Base-by-base conservation (phyloP, 2,329 filamentous ascomycete species). In the Fusarium mexicanum region DNA sequence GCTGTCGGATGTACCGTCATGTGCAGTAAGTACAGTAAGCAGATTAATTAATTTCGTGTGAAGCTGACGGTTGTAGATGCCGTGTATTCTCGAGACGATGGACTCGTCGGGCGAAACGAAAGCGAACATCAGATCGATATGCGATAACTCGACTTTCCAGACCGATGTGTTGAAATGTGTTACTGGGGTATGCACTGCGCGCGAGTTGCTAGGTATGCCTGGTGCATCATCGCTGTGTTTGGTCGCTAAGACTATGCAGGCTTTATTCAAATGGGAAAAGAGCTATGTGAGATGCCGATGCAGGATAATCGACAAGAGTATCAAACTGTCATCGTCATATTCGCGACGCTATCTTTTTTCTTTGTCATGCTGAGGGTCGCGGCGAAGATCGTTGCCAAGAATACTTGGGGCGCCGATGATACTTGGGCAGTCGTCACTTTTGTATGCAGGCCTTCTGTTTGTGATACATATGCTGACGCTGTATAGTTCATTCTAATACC, bases 141-240 rank as follows among this genome's bases (percentile, higher is more conserved):
- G 51, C 11, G 16, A 54, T 7, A 2, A n/a, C 20, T 5, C n/a
- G 5, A 3, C 14, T 9, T 35, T 47, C 1, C 40, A 35, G 14
- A 22, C n/a, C 3, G 5, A 26, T 9, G n/a, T 18, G 2, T 17
- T 24, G 16, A 29, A 26, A 2, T 58, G 54, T 5, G 40, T 18
- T 0, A 29, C 35, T 0, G n/a, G n/a, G 1, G 8, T 3, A 4
- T 59, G 55, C 20, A n/a, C 41, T 10, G 24, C n/a, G 10, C 4
- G 18, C 4, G 41, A 37, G 18, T 0, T 59, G 11, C 18, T 18
- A 38, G 24, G 40, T 35, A 17, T 7, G 12, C 10, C 9, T 20
- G 5, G 7, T 22, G 22, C 3, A 9, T 17, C 3, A 1, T 13
- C 2, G 0, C 0, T 31, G 10, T 17, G 14, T 9, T 18, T 6